phyloP scores from a whole-genome alignment of 768 basidiomycete genomes.

The Vishniacozyma victoriae region DNA sequence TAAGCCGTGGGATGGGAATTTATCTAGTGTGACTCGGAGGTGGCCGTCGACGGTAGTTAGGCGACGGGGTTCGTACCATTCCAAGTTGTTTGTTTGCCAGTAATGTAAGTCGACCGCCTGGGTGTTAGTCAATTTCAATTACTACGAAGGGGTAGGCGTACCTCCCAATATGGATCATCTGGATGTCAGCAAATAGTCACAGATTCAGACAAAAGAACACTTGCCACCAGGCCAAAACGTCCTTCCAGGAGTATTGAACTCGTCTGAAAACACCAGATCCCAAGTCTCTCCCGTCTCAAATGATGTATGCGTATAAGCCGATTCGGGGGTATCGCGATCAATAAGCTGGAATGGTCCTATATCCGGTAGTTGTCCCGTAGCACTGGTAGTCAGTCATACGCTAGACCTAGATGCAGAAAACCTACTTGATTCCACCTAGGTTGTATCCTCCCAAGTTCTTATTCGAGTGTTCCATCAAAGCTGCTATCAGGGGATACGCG shows the following conservation, averaged over 20 bases:
- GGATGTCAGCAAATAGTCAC: no score
- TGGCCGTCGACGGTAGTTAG: conserved; percentile 47
- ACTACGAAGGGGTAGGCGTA: no score
- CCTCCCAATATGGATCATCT: conserved; percentile 53
- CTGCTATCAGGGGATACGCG: conserved; percentile 62
- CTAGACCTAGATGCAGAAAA: neutral
- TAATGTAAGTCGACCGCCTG: conserved; percentile 52
- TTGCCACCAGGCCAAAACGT: conserved; percentile 34
- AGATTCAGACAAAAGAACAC: no score
- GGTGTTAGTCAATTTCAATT: no score
- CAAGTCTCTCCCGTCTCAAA: conserved; percentile 70
- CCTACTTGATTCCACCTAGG: conserved; percentile 73
- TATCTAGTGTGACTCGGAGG: conserved; percentile 43
- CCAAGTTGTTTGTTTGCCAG: conserved; percentile 41
- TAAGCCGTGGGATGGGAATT: conserved; percentile 24
- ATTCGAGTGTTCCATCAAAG: conserved; percentile 72
- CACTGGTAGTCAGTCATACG: conserved; percentile 25
- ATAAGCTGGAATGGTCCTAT: conserved; percentile 65
- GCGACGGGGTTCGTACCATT: conserved; percentile 49
- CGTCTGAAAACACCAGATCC: conserved; percentile 81
- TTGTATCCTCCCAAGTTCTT: conserved; percentile 61
- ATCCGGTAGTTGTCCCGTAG: conserved; percentile 74
- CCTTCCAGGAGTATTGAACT: conserved; percentile 64
- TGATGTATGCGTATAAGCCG: conserved; percentile 59
- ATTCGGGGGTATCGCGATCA: conserved; percentile 66